Percentiles rank a stretch among this genome's conserved stretches.
These are phyloP conservation scores for Pelargonium citronellum DNA, from an alignment of 441 rosid genomes.

Conservation along the genomic window DNA sequence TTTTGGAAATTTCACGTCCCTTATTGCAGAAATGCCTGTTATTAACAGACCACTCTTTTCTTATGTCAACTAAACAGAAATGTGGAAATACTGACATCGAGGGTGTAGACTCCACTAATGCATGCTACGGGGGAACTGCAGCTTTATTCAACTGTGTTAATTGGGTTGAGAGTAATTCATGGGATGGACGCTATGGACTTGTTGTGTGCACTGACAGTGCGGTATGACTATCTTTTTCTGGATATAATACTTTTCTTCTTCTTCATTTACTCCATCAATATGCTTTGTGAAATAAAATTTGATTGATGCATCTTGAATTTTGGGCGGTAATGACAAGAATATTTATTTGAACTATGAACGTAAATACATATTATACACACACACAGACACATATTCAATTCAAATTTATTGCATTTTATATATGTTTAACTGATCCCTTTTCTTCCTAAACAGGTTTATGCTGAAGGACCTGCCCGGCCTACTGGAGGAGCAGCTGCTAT, in stretches of 20 bases:
- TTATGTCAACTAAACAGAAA: constrained; percentile 49
- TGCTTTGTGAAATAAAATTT: background rate
- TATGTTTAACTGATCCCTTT: background rate
- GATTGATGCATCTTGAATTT: too few species aligned
- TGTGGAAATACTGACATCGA: constrained; percentile 90
- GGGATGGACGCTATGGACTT: constrained; percentile 99
- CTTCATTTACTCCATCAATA: background rate
- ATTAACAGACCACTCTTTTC: constrained; percentile 13
- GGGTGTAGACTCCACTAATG: constrained; percentile 97
- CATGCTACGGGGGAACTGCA: constrained; percentile 99
- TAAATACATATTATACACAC: background rate
- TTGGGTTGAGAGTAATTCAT: constrained; percentile 96
- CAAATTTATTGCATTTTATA: background rate
- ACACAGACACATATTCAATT: background rate
- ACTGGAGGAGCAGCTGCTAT: constrained; percentile 99
- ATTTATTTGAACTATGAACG: too few species aligned
- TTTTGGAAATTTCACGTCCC: background rate
- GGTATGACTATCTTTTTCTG: constrained; percentile 40
- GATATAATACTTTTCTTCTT: background rate
- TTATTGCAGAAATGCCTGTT: constrained; percentile 6
- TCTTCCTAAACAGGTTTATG: constrained; percentile 71
- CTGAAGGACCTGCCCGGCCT: constrained; percentile 99
- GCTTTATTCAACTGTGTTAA: constrained; percentile 93
- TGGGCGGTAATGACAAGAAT: too few species aligned
- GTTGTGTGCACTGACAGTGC: constrained; percentile 96